phyloP scores from a whole-genome alignment of 148 eudicot genomes.

The Spergularia marina region DNA sequence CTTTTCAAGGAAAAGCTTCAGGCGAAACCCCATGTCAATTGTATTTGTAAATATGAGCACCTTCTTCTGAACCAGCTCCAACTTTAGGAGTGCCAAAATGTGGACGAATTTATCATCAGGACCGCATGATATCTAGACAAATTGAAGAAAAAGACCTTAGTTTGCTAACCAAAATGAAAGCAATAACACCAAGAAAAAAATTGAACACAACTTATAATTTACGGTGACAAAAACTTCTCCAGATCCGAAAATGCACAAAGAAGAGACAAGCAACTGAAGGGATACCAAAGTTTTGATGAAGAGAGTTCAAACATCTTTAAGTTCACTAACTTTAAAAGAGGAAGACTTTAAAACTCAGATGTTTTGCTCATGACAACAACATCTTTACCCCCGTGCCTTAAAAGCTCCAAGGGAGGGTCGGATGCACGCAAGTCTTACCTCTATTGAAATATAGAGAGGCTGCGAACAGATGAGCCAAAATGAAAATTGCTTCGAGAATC shows the following conservation, averaged over 20 bases:
- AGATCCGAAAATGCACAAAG: neutral
- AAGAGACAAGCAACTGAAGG: neutral
- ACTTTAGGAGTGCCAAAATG: slow-evolving; percentile 81
- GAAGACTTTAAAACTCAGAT: neutral
- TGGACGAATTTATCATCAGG: slow-evolving; percentile 77
- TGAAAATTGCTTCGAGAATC: too few species aligned
- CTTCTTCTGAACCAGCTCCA: slow-evolving; percentile 86
- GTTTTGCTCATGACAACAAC: too few species aligned
- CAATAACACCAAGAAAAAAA: neutral
- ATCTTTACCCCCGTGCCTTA: too few species aligned
- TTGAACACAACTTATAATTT: neutral
- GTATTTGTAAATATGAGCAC: slow-evolving; percentile 83
- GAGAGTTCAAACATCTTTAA: neutral
- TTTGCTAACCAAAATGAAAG: neutral
- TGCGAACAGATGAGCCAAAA: too few species aligned
- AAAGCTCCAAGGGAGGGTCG: too few species aligned
- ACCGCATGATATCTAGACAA: slow-evolving; percentile 71
- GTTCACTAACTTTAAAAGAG: neutral
- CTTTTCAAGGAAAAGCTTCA: slow-evolving; percentile 89
- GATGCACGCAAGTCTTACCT: too few species aligned
- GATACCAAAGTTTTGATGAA: neutral
- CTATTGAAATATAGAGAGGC: too few species aligned
- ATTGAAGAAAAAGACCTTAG: neutral
- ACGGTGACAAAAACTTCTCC: neutral
- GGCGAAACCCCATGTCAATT: slow-evolving; percentile 73